Evolutionary conservation across 768 basidiomycete species (phyloP).

Genomic region (Tephrocybe sp.): DNA sequence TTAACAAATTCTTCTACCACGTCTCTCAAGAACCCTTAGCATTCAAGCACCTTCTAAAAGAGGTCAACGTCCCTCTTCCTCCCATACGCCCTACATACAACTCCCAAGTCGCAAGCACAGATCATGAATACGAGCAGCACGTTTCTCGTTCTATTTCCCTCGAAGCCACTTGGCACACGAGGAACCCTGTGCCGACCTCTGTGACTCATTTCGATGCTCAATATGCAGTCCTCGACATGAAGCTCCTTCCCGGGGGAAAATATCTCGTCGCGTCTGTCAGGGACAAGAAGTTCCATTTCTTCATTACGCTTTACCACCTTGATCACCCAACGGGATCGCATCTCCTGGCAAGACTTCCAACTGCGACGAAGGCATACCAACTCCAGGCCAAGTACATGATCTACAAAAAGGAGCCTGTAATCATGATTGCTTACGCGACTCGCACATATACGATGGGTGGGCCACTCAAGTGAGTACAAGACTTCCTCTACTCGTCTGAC

Average conservation of each 20-base stretch:
- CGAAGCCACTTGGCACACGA: constrained; percentile 57
- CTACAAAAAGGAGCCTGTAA: constrained; percentile 41
- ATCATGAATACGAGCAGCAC: constrained; percentile 54
- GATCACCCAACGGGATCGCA: constrained; percentile 51
- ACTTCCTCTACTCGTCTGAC: background rate
- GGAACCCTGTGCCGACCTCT: constrained; percentile 33
- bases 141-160: constrained; percentile 61
- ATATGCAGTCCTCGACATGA: constrained; percentile 50
- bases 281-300: constrained; percentile 49
- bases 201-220: constrained; percentile 26
- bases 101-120: constrained; percentile 35
- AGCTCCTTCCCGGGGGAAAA: constrained; percentile 64
- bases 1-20: constrained; percentile 57
- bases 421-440: constrained; percentile 56
- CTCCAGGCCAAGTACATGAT: constrained; percentile 63
- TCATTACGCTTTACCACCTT: constrained; percentile 52
- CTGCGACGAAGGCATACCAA: constrained; percentile 51
- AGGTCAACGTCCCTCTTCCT: constrained; percentile 56
- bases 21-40: constrained; percentile 68
- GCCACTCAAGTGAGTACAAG: constrained; percentile 13
- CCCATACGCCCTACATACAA: constrained; percentile 59
- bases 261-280: constrained; percentile 63
- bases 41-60: constrained; percentile 63
- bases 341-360: constrained; percentile 49
- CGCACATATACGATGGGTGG: constrained; percentile 32